Evolutionary conservation across 495 filamentous ascomycete genomes (phyloP).

Genomic region (Penicillium roqueforti): DNA sequence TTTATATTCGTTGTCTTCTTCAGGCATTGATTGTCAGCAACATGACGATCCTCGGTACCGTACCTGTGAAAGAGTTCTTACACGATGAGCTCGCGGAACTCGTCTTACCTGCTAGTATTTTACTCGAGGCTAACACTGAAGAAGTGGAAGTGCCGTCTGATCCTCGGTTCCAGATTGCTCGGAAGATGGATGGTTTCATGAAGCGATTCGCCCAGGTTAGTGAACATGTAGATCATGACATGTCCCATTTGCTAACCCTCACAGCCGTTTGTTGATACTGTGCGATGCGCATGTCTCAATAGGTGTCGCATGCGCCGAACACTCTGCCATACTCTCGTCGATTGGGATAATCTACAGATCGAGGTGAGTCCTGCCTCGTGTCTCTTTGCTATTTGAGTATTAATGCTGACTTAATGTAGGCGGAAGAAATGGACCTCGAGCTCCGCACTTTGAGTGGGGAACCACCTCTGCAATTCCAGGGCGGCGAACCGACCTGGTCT

Average conservation of each 20-base stretch:
- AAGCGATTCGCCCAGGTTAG: constrained; percentile 60
- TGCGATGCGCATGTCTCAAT: constrained; percentile 82
- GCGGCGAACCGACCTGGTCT: constrained; percentile 49
- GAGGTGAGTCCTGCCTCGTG: constrained; percentile 47
- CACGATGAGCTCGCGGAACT: constrained; percentile 74
- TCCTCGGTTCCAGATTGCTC: constrained; percentile 69
- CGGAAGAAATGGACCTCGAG: constrained; percentile 72
- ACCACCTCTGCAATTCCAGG: constrained; percentile 47
- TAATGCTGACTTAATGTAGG: constrained; percentile 29
- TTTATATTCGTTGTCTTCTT: constrained; percentile 78
- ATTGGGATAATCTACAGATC: constrained; percentile 81
- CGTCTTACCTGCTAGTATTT: constrained; percentile 64
- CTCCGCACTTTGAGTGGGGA: constrained; percentile 61
- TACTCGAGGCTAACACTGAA: constrained; percentile 71
- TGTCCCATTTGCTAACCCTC: constrained; percentile 13
- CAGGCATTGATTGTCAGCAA: constrained; percentile 73
- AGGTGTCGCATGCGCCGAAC: constrained; percentile 79
- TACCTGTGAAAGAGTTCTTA: constrained; percentile 68
- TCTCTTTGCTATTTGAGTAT: not conserved
- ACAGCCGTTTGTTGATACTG: constrained; percentile 75
- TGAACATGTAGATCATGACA: not conserved
- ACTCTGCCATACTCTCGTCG: constrained; percentile 71
- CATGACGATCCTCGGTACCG: constrained; percentile 58
- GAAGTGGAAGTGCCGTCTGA: constrained; percentile 72
- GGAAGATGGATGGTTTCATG: constrained; percentile 76